Conservation (phyloP, 805 yeast species). For the Barnettozyma salicaria region DNA sequence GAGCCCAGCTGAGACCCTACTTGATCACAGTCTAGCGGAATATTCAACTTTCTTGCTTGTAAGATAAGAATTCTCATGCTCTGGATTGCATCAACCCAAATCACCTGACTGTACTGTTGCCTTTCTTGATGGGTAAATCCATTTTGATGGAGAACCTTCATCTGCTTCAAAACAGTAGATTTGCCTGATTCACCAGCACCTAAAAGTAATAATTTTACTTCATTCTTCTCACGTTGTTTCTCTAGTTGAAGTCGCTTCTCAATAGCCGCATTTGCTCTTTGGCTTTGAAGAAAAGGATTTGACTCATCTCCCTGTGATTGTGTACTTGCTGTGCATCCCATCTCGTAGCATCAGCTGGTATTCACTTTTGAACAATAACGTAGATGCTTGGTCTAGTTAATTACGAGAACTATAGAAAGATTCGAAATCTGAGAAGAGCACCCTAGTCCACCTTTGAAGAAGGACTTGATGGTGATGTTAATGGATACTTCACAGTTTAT, state of each 20-base stretch:
- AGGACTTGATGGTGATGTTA: no score
- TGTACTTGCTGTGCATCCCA: constrained; percentile 71
- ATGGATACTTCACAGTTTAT: not conserved
- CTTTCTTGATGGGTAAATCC: constrained; percentile 81
- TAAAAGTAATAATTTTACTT: constrained; percentile 65
- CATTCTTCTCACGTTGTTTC: constrained; percentile 49
- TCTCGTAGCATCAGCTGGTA: constrained; percentile 27
- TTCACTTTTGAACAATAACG: no score
- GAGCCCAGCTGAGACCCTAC: constrained; percentile 40
- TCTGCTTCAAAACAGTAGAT: constrained; percentile 85
- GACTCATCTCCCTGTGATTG: constrained; percentile 35
- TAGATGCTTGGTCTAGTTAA: not conserved
- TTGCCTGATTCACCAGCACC: constrained; percentile 97
- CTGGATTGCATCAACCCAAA: constrained; percentile 89
- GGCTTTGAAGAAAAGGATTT: constrained; percentile 47
- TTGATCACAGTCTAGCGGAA: constrained; percentile 60
- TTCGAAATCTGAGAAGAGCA: not conserved
- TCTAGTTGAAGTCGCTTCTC: constrained; percentile 54
- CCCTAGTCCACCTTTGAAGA: no score
- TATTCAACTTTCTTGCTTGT: constrained; percentile 65
- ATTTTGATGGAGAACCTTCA: constrained; percentile 77
- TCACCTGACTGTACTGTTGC: constrained; percentile 72
- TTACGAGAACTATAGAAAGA: not conserved
- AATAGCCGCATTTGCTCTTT: constrained; percentile 53
- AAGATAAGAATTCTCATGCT: constrained; percentile 72